Conservation (phyloP, 2,329 filamentous ascomycete species). For the Purpureocillium lavendulum region DNA sequence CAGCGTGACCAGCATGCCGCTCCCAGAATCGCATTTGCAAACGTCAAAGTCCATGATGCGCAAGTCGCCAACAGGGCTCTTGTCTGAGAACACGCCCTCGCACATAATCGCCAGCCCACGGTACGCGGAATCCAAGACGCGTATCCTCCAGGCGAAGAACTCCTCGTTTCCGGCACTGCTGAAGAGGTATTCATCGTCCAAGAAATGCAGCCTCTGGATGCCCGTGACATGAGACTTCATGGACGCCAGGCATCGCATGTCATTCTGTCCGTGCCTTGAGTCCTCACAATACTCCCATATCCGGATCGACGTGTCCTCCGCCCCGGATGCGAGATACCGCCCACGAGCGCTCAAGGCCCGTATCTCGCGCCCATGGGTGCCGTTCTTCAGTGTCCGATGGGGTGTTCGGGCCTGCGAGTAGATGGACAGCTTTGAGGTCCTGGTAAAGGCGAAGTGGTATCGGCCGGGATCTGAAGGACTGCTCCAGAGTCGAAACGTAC, state of each 20-base stretch:
- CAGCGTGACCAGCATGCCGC: conserved; percentile 52
- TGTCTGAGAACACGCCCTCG: conserved; percentile 45
- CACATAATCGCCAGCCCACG: conserved; percentile 45
- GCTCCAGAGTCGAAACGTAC: conserved; percentile 54
- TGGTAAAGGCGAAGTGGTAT: conserved; percentile 63
- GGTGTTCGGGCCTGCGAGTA: conserved; percentile 30
- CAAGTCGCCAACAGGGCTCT: conserved; percentile 53
- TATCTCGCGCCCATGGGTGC: conserved; percentile 83
- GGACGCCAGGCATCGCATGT: conserved; percentile 47
- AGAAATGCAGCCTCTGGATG: conserved; percentile 74
- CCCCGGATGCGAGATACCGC: conserved; percentile 53
- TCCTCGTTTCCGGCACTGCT: conserved; percentile 86
- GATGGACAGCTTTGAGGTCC: conserved; percentile 48
- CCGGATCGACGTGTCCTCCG: conserved; percentile 66
- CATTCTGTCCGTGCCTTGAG: conserved; percentile 5
- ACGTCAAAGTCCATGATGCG: conserved; percentile 76
- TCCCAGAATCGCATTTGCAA: not conserved
- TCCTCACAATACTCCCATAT: conserved; percentile 48
- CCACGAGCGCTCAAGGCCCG: conserved; percentile 37
- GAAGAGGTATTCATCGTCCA: conserved; percentile 63
- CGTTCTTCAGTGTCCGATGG: conserved; percentile 49
- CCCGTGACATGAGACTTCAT: conserved; percentile 75
- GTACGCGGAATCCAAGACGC: conserved; percentile 39
- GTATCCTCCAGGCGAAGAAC: conserved; percentile 74
- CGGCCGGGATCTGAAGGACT: conserved; percentile 19